Conservation (phyloP, 2,329 filamentous ascomycete genomes). For the Fusarium mexicanum region DNA sequence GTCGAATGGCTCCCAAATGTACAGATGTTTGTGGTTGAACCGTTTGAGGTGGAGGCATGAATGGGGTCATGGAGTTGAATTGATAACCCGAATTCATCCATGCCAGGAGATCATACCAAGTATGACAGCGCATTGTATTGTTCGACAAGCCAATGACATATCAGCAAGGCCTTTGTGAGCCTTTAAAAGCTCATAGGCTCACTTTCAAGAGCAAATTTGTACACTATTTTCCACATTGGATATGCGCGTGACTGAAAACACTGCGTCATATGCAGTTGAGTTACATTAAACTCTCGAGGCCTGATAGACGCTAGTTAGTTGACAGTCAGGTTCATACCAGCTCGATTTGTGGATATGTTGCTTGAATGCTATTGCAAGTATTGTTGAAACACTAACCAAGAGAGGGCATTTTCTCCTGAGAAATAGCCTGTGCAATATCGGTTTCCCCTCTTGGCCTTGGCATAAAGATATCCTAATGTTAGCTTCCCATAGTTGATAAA, state of each 20-base stretch:
- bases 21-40: constrained; percentile 25
- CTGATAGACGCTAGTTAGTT: constrained; percentile 30
- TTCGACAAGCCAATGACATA: constrained; percentile 13
- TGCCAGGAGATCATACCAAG: neutral
- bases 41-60: constrained; percentile 32
- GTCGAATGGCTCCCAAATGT: constrained; percentile 7
- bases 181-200: constrained; percentile 3
- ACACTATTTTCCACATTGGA: neutral
- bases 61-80: constrained; percentile 34
- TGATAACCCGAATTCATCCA: constrained; percentile 10
- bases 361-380: neutral
- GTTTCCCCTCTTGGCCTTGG: neutral
- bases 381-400: neutral
- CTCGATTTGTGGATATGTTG: constrained; percentile 20
- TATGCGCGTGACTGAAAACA: constrained; percentile 25
- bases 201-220: neutral
- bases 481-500: neutral
- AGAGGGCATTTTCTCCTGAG: neutral
- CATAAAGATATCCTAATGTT: neutral
- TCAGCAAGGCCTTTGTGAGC: constrained; percentile 1
- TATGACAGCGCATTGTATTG: constrained; percentile 20
- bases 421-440: neutral
- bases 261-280: constrained; percentile 31
- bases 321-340: constrained; percentile 15
- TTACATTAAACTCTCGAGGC: constrained; percentile 29